These are phyloP conservation scores for Coprinopsis strossmayeri DNA, from an alignment of 768 basidiomycete genomes.

Conservation along the genomic window DNA sequence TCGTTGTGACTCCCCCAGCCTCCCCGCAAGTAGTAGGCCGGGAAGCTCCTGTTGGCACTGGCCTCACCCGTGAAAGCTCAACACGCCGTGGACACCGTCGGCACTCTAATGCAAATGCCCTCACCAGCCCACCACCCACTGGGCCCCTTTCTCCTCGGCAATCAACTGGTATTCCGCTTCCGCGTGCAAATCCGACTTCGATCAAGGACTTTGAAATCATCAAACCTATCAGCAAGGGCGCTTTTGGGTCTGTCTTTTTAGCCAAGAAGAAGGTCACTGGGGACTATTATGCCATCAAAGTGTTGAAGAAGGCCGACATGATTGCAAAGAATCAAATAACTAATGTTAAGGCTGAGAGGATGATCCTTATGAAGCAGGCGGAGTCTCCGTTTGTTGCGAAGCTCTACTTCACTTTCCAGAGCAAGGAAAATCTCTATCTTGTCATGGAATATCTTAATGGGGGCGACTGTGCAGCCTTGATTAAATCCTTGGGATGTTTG, in stretches of 20 bases:
- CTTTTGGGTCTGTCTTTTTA: slow-evolving; percentile 96
- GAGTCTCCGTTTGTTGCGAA: slow-evolving; percentile 98
- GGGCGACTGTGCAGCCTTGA: slow-evolving; percentile 94
- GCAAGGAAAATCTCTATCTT: slow-evolving; percentile 96
- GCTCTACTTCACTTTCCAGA: slow-evolving; percentile 98
- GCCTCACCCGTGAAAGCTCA: slow-evolving; percentile 38
- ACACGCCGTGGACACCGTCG: slow-evolving; percentile 58
- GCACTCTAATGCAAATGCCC: slow-evolving; percentile 63
- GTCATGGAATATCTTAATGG: slow-evolving; percentile 99
- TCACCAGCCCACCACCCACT: slow-evolving; percentile 55
- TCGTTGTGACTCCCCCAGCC: slow-evolving; percentile 67
- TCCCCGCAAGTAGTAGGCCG: slow-evolving; percentile 56
- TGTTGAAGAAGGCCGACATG: slow-evolving; percentile 99
- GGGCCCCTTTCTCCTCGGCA: slow-evolving; percentile 84
- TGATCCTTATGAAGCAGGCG: slow-evolving; percentile 99
- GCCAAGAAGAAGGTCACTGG: slow-evolving; percentile 98
- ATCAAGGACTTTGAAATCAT: slow-evolving; percentile 99
- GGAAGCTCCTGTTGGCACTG: slow-evolving; percentile 22
- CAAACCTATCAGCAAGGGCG: slow-evolving; percentile 98
- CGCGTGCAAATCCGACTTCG: slow-evolving; percentile 79
- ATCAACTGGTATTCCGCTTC: slow-evolving; percentile 66
- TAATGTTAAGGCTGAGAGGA: slow-evolving; percentile 98
- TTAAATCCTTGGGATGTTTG: slow-evolving; percentile 90
- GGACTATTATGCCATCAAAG: slow-evolving; percentile 99
- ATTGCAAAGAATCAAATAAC: slow-evolving; percentile 99